Base-by-base conservation (phyloP, 495 filamentous ascomycete genomes). In the Neurospora tetrasperma region DNA sequence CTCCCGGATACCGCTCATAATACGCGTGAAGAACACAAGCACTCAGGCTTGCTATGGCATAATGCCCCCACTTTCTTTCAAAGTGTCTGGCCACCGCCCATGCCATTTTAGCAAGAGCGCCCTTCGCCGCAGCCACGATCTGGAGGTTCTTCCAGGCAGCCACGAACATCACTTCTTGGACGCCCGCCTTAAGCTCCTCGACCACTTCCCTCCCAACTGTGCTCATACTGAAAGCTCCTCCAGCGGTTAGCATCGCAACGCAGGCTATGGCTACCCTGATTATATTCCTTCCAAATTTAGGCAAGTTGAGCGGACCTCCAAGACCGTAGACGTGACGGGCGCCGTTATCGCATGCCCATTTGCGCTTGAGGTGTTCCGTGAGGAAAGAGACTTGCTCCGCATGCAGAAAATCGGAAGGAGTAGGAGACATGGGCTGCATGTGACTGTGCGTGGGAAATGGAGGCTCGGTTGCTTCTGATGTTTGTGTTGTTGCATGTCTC, bases 211-310 rank as follows among this genome's bases (percentile, higher is more conserved):
- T 44, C 8, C 18, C 43, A 9, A 44, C 18, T 1, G 18, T 44
- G 43, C 18, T 46, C 43, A 0, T 46, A 4, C 43, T 2, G 0
- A 46, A 4, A 46, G 8, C 43, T 46, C 43, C n/a, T 0, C 3
- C 18, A 1, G 43, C 43, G 18, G 8, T 18, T 46, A 46, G 7
- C 1, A n/a, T 2, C 0, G 43, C 18, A 4, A 44, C 3, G 18
- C 2, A 44, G 3, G 43, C 43, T 1, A 44, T 1, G 18, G 1
- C 43, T 0, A 44, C 3, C 3, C 43, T 3, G 43, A 46, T 46
- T 0, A 10, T n/a, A 0, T 44, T 44, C 18, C 43, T 18, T 9
- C 0, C 43, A 1, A 8, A 0, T 7, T n/a, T n/a, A 3, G 43
- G n/a, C 2, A 44, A 1, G 8, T 44, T 9, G 43, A 44, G 43